Evolutionary conservation across 176 grass and related monocot genomes (phyloP).

Genomic region (Ananas comosus): DNA sequence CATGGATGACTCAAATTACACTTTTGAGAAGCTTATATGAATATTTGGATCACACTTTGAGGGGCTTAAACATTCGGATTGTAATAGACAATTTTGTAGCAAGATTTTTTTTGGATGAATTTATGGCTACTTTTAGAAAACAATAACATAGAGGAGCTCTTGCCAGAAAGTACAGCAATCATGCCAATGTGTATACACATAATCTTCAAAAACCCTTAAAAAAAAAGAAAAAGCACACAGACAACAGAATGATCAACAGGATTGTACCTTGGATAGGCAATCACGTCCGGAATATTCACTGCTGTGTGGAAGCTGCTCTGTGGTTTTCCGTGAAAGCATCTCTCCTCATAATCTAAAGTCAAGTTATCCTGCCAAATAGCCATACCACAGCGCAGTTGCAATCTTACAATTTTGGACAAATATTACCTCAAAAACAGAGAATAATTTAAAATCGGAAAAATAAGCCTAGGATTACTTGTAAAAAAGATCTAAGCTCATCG

Average conservation of each 20-base stretch:
- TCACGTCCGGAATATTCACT: conserved; percentile 70
- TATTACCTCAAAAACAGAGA: neutral
- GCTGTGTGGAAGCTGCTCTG: conserved; percentile 92
- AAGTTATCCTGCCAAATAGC: conserved; percentile 47
- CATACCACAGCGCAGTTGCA: conserved; percentile 8
- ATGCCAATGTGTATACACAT: too few relatives aligned
- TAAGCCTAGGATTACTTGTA: conserved; percentile 37
- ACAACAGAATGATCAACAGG: neutral
- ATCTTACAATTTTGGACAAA: neutral
- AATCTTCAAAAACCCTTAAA: neutral
- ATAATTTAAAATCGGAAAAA: too few relatives aligned
- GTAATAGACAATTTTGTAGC: too few relatives aligned
- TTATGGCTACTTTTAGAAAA: too few relatives aligned
- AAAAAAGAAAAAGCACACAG: neutral
- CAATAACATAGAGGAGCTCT: too few relatives aligned
- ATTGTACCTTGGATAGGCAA: conserved; percentile 66
- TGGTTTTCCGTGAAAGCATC: conserved; percentile 75
- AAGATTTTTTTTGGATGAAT: too few relatives aligned
- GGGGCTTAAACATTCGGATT: too few relatives aligned
- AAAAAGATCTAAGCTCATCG: conserved; percentile 54
- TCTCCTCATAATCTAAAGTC: conserved; percentile 77
- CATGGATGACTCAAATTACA: too few relatives aligned
- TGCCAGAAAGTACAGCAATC: too few relatives aligned
- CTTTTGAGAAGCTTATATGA: too few relatives aligned
- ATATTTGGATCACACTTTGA: too few relatives aligned